Base-by-base conservation (phyloP, 257 asterid species). In the Nicotiana attenuata region DNA sequence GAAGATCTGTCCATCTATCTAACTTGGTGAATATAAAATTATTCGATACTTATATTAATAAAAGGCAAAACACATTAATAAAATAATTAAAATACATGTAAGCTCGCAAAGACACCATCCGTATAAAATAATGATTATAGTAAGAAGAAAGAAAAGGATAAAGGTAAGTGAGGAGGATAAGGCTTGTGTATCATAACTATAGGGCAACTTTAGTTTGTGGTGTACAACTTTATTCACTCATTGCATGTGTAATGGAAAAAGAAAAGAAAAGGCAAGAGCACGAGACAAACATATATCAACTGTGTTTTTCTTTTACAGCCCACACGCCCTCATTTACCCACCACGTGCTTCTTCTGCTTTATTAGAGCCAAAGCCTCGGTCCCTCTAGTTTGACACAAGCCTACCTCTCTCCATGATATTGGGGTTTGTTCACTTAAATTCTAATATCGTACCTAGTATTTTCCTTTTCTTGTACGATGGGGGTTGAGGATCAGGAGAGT, bases 321-420 rank as follows among this genome's bases (percentile, higher is more conserved):
- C 91, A 87, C 91, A 83, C 89, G 84, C 86, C 61, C n/a, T 29
- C 85, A 52, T n/a, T 81, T 79, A 67, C 79, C 77, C 53, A 56
- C 65, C 88, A 83, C 90, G 82, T 76, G 80, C 56, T 76, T 20
- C 83, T 85, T 80, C 59, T 41, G 68, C 10, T 83, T 31, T 47
- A 45, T 10, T 71, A 71, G 4, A 8, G 17, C 38, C 61, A 73
- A 73, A 19, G 3, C 60, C 31, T 71, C 59, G 45, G 60, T 10
- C 78, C 60, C 61, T 5, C 79, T 14, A 47, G 61, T 73, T 47
- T 15, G 41, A 22, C 61, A 24, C 79, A 73, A 45, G 61, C 61
- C 59, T 20, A 35, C 17, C 33, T n/a, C n/a, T 69, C 57, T 26
- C 29, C 33, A 69, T 41, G 77, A 5, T 19, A 38, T 10, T 68